These are phyloP conservation scores for Xanthoceras sorbifolium DNA, from an alignment of 345 rosid species.

Conservation along the genomic window DNA sequence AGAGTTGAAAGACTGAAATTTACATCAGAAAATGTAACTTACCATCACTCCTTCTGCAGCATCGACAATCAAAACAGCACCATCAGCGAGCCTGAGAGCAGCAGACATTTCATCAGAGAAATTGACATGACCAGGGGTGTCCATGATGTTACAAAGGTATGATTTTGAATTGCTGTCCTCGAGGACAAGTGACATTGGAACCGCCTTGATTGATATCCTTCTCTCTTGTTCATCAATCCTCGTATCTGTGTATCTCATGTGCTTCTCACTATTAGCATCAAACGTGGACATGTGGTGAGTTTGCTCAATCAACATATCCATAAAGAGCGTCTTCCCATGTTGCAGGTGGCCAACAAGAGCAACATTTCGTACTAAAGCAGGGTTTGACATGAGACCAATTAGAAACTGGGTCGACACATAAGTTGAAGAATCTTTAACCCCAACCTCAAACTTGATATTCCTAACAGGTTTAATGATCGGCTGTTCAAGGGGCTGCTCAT, in stretches of 20 bases:
- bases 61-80: conserved; percentile 94
- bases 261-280: conserved; percentile 80
- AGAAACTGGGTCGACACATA: conserved; percentile 94
- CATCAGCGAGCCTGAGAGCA: conserved; percentile 89
- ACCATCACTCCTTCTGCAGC: conserved; percentile 95
- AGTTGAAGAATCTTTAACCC: conserved; percentile 88
- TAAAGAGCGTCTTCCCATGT: conserved; percentile 90
- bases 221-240: conserved; percentile 97
- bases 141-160: conserved; percentile 85
- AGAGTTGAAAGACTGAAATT: not conserved
- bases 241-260: conserved; percentile 88
- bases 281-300: conserved; percentile 91
- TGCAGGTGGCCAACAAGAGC: conserved; percentile 96
- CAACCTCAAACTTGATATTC: conserved; percentile 86
- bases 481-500: conserved; percentile 86
- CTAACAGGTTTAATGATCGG: conserved; percentile 88
- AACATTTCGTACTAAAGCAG: conserved; percentile 81
- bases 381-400: conserved; percentile 92
- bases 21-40: conserved; percentile 8
- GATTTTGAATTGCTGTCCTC: conserved; percentile 95
- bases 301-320: conserved; percentile 99
- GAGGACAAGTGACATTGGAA: conserved; percentile 96
- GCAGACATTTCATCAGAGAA: conserved; percentile 88
- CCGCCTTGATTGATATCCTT: conserved; percentile 88
- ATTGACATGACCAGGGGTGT: conserved; percentile 93